phyloP scores from a whole-genome alignment of 805 yeast species.

The Nakazawaea sp. region DNA sequence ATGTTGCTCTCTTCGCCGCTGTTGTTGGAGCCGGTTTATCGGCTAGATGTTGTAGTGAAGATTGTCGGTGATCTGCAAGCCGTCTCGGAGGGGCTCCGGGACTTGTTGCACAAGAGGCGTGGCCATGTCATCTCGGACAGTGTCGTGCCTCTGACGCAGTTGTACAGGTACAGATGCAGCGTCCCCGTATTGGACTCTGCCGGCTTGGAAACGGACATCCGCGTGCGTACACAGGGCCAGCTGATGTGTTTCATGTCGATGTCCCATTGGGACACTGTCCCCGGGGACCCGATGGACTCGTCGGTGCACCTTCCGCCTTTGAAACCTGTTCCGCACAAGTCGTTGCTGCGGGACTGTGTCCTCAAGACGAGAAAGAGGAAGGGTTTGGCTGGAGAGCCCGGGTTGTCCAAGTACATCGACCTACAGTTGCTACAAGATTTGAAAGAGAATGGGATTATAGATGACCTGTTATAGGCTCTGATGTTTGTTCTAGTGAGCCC shows the following conservation, averaged over 20 bases:
- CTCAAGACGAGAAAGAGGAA: constrained; percentile 85
- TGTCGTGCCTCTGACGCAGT: constrained; percentile 61
- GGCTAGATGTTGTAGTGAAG: constrained; percentile 39
- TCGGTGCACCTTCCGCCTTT: constrained; percentile 58
- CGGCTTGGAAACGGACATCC: constrained; percentile 83
- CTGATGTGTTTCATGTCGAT: constrained; percentile 65
- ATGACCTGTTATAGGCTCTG: not conserved
- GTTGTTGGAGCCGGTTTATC: constrained; percentile 75
- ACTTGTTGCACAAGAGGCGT: constrained; percentile 54
- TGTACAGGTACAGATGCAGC: constrained; percentile 52
- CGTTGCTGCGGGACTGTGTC: constrained; percentile 82
- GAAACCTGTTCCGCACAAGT: constrained; percentile 63
- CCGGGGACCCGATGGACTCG: constrained; percentile 86
- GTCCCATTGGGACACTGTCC: constrained; percentile 69
- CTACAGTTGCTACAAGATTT: constrained; percentile 47
- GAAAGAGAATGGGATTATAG: constrained; percentile 22
- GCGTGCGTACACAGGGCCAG: constrained; percentile 72
- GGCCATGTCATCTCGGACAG: constrained; percentile 44
- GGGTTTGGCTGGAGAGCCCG: constrained; percentile 73
- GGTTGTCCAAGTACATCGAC: constrained; percentile 61
- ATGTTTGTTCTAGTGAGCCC: not conserved
- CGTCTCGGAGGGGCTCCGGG: constrained; percentile 15
- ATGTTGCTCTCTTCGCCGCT: constrained; percentile 72
- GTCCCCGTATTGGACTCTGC: constrained; percentile 88
- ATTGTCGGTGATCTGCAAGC: constrained; percentile 25